phyloP scores from a whole-genome alignment of 768 basidiomycete species.

The Tricholoma terreum region DNA sequence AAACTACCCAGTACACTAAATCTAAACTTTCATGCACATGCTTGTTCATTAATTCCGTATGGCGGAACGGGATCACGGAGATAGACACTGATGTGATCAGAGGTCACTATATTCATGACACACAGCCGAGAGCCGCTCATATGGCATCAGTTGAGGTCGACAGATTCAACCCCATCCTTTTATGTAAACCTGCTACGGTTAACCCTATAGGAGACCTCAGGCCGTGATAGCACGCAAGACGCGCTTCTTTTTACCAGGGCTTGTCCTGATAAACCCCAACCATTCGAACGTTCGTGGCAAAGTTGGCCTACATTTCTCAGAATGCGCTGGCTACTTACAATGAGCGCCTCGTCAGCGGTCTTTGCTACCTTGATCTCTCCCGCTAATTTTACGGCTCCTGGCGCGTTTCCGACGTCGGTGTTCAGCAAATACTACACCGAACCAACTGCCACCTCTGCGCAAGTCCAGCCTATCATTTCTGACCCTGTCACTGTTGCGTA shows the following conservation, averaged over 20 bases:
- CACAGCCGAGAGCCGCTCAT: too few relatives aligned
- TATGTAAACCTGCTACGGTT: too few relatives aligned
- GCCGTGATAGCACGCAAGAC: neutral
- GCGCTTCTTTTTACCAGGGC: neutral
- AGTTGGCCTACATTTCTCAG: neutral
- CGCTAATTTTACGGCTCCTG: slow-evolving; percentile 56
- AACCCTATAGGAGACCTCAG: neutral
- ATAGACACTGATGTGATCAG: too few relatives aligned
- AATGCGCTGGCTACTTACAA: slow-evolving; percentile 4
- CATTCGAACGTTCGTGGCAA: too few relatives aligned
- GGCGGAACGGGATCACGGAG: too few relatives aligned
- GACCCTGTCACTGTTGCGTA: slow-evolving; percentile 60
- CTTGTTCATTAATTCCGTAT: too few relatives aligned
- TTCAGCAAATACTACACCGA: slow-evolving; percentile 69
- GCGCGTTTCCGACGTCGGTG: slow-evolving; percentile 61
- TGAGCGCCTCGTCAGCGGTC: slow-evolving; percentile 1
- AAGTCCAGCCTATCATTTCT: slow-evolving; percentile 74
- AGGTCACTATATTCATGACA: too few relatives aligned
- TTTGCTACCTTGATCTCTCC: slow-evolving; percentile 24
- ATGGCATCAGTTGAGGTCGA: too few relatives aligned
- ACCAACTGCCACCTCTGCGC: slow-evolving; percentile 68
- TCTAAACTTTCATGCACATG: too few relatives aligned
- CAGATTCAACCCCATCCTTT: neutral
- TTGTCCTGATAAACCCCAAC: neutral
- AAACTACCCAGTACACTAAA: too few relatives aligned